Base-by-base conservation (phyloP, 1,139 yeast genomes). In the Lodderomyces beijingensis region DNA sequence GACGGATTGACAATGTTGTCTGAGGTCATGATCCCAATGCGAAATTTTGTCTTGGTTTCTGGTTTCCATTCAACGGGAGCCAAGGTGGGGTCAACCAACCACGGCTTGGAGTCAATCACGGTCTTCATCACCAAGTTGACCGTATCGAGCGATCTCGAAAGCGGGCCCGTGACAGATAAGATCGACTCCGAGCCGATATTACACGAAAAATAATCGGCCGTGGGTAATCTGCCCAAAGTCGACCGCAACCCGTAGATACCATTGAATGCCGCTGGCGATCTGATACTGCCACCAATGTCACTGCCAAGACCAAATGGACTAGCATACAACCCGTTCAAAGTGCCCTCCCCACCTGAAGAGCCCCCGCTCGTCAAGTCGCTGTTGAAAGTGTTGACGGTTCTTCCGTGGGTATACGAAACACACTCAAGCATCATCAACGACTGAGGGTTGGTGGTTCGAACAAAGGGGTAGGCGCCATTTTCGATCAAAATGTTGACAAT, bases 361-460 rank as follows among this genome's bases (percentile, higher is more conserved):
- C 59, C 59, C 6, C 83, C 83, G 4, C 79, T 66, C 12, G 78
- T 68, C 38, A 75, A 51, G 10, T 66, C 52, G 3, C 76, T 61
- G 44, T 77, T 77, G 46, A 56, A 53, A 0, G 82, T 74, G 49
- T 77, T 77, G 40, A 71, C 61, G 10, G 78, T 67, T 41, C 75
- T 58, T 3, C 79, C 80, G 27, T 56, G 60, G 42, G 69, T 59
- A 50, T 66, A 68, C 49, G 71, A 71, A 40, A 63, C 57, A 18
- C 74, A 66, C 40, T 72, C 78, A 31, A 71, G 52, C 43, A 70
- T 76, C 81, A 77, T 76, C 42, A 76, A 53, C 8, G 73, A 54
- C 51, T 74, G 79, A 8, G 82, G 82, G 41, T 72, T 64, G 28
- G 72, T 66, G 3, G 81, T 74, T 51, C 79, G 58, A 22, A 62